Percentiles rank a stretch among this genome's conserved stretches.
These are phyloP conservation scores for Diaporthe ampelina DNA, from an alignment of 2,329 filamentous ascomycete genomes.

Conservation along the genomic window DNA sequence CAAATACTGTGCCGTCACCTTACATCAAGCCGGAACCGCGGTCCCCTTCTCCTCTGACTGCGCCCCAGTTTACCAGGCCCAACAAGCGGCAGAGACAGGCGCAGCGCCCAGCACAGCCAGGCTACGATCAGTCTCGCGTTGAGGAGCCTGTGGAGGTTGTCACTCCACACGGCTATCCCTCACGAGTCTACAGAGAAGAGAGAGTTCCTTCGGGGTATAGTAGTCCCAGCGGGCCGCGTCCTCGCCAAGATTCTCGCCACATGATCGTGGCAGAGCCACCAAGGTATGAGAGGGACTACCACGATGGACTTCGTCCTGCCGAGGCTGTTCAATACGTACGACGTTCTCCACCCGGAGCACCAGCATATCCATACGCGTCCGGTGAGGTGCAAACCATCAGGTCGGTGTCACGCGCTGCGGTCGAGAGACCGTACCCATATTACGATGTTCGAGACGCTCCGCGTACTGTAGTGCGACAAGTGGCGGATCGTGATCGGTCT, in stretches of 20 bases:
- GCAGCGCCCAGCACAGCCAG: conserved; percentile 54
- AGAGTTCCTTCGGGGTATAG: conserved; percentile 55
- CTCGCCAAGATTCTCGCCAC: conserved; percentile 46
- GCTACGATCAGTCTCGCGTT: conserved; percentile 50
- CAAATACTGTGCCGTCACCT: conserved; percentile 62
- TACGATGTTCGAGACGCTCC: conserved; percentile 58
- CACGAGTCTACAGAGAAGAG: conserved; percentile 52
- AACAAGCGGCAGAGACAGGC: conserved; percentile 69
- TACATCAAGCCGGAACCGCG: conserved; percentile 76
- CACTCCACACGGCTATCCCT: conserved; percentile 53
- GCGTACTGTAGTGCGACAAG: conserved; percentile 64
- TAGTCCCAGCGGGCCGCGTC: conserved; percentile 47
- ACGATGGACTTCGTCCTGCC: conserved; percentile 50
- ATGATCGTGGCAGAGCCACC: conserved; percentile 46
- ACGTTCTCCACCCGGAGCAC: conserved; percentile 54
- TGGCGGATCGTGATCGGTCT: conserved; percentile 62
- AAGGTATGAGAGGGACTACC: conserved; percentile 52
- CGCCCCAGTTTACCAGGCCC: conserved; percentile 66
- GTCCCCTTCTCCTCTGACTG: conserved; percentile 71
- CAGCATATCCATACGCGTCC: conserved; percentile 54
- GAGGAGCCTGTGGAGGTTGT: conserved; percentile 61
- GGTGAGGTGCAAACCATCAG: conserved; percentile 56
- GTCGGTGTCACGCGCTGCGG: conserved; percentile 58
- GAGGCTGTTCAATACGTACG: conserved; percentile 53
- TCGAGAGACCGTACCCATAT: conserved; percentile 59